Conservation (phyloP, 345 rosid species). For the Nephelium lappaceum region DNA sequence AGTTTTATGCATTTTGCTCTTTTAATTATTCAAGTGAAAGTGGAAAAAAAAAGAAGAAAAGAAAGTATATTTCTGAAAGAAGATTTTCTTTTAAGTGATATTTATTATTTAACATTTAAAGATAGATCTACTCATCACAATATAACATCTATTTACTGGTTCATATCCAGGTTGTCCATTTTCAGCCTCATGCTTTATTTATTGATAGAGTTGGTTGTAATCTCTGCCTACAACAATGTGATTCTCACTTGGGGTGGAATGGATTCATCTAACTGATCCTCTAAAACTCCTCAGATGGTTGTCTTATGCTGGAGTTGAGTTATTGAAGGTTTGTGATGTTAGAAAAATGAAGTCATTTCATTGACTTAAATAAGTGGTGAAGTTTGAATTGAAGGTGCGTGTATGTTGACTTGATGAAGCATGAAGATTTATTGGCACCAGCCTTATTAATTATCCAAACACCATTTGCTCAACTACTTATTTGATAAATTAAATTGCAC, state of each 20-base stretch:
- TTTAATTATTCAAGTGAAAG: background rate
- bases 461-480: too few species aligned
- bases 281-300: slow-evolving; percentile 84
- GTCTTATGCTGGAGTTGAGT: slow-evolving; percentile 64
- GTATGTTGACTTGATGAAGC: too few species aligned
- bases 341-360: too few species aligned
- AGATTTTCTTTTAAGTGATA: background rate
- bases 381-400: too few species aligned
- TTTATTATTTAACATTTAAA: slow-evolving; percentile 11
- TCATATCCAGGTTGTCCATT: slow-evolving; percentile 78
- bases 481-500: too few species aligned
- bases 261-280: slow-evolving; percentile 88
- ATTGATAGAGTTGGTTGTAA: slow-evolving; percentile 77
- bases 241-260: slow-evolving; percentile 67
- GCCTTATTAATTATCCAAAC: too few species aligned
- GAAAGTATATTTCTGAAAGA: background rate
- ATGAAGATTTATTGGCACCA: too few species aligned
- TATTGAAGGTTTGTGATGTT: slow-evolving; percentile 82
- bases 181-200: slow-evolving; percentile 87
- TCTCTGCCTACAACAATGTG: slow-evolving; percentile 86
- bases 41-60: too few species aligned
- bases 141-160: slow-evolving; percentile 23
- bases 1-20: too few species aligned
- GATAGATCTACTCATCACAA: slow-evolving; percentile 16
- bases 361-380: too few species aligned